Percentiles rank a stretch among this genome's conserved stretches.
Conservation (phyloP, 208 protist species). For the Leishmania arabica region DNA sequence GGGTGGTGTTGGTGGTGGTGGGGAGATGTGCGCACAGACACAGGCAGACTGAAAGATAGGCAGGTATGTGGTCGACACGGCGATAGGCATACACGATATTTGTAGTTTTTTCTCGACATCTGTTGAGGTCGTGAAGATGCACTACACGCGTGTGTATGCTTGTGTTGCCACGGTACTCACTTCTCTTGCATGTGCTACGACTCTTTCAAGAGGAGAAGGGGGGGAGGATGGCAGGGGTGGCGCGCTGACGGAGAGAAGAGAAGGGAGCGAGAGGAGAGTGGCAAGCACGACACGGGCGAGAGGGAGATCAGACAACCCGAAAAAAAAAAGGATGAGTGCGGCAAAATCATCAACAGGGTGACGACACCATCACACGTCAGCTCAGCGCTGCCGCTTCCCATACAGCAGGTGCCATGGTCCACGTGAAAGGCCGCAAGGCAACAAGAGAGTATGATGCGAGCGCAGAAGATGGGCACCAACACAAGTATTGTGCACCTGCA, state of each 20-base stretch:
- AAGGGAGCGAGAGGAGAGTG: neutral
- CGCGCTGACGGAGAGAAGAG: neutral
- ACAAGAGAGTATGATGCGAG: neutral
- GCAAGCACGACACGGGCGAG: neutral
- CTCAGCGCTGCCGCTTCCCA: neutral
- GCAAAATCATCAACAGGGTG: neutral
- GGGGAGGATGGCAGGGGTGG: neutral
- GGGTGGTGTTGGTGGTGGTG: neutral
- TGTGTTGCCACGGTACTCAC: neutral
- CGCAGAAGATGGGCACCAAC: too few species aligned
- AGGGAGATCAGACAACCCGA: neutral
- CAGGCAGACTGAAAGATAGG: neutral
- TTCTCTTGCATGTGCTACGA: neutral
- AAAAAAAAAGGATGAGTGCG: neutral
- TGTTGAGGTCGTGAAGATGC: neutral
- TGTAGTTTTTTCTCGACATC: neutral
- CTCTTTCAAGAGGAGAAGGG: neutral
- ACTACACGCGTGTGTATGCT: neutral
- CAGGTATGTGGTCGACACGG: neutral
- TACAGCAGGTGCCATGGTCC: neutral
- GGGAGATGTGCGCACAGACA: neutral
- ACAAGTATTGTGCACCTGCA: neutral
- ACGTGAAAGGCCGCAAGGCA: neutral
- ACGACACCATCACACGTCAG: neutral
- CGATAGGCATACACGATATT: neutral